Base-by-base conservation (phyloP, 1,139 yeast species). In the Casaregolazyma lundiana region DNA sequence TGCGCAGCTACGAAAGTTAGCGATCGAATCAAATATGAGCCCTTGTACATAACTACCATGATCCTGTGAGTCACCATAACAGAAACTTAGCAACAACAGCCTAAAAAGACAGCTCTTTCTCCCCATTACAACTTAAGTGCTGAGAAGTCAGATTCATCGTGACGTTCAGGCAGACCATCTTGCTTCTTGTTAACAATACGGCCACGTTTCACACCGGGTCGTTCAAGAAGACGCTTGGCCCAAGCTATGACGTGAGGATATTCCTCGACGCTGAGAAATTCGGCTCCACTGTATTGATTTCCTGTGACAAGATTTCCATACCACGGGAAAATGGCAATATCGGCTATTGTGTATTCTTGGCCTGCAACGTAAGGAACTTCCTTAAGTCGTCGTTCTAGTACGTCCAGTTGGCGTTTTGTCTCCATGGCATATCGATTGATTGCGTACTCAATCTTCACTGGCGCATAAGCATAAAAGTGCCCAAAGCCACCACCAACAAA, bases 401-500 rank as follows among this genome's bases (percentile, higher is more conserved):
- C 97, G 2, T 96, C 95, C 60, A 88, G 88, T 22, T 90, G 96
- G 54, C 97, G 74, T 60, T 96, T 75, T 19, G 90, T 97, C 67
- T 90, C 97, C 58, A 87, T 95, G 1, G 89, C 83, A 65, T 90
- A 90, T 61, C 97, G 75, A 59, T 86, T 95, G 35, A 89, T 86
- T 1, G 96, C 97, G 53, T 89, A 80, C 16, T 92, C 88, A 2
- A 90, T 88, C 48, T 84, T 84, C 50, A 84, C 84, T 5, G 92
- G 77, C 65, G 90, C 97, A 73, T 88, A 89, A 65, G 86, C 86
- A 59, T 90, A 75, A 71, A 90, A 90, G 71, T 90, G 97, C 57
- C 89, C 75, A 2, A 97, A 97, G 66, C 90, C 97, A 18, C 97
- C 97, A 59, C 89, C 87, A 96, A 90, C 90, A 20, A 97, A 97